These are phyloP conservation scores for Wickerhamiella bombiphila DNA, from an alignment of 805 yeast genomes.

Conservation along the genomic window DNA sequence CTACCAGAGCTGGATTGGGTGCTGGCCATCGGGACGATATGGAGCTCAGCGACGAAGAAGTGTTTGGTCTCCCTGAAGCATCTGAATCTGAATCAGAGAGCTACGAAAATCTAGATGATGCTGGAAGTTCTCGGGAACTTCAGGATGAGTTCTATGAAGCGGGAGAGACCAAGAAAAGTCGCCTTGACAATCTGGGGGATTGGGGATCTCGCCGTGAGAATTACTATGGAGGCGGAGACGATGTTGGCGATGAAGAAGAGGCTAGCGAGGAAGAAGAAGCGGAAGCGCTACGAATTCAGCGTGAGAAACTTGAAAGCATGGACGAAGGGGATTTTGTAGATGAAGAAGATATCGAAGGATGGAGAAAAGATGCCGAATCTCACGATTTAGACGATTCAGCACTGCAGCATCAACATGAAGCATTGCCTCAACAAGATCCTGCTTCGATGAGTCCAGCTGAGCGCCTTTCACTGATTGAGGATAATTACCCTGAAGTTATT, in stretches of 20 bases:
- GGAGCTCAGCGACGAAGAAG: conserved; percentile 44
- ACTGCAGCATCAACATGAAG: conserved; percentile 13
- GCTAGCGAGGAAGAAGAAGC: conserved; percentile 64
- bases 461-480: conserved; percentile 37
- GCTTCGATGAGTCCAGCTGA: conserved; percentile 38
- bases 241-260: conserved; percentile 54
- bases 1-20: conserved; percentile 12
- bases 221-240: conserved; percentile 25
- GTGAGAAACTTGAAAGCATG: conserved; percentile 59
- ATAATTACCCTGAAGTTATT: conserved; percentile 67
- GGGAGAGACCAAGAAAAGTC: conserved; percentile 24
- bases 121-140: conserved; percentile 26
- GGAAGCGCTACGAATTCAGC: conserved; percentile 80
- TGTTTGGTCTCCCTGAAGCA: conserved; percentile 24
- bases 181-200: conserved; percentile 11
- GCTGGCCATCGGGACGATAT: conserved; percentile 14
- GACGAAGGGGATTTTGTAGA: conserved; percentile 60
- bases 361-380: conserved; percentile 48
- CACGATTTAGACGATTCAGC: conserved; percentile 22
- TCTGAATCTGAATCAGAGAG: neutral
- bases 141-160: conserved; percentile 36
- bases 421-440: conserved; percentile 31
- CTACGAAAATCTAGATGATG: conserved; percentile 14
- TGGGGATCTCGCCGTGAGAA: conserved; percentile 36
- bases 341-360: conserved; percentile 65